A percentile compares a stretch with the other conserved stretches of the same genome.
Evolutionary conservation across 2,329 filamentous ascomycete genomes (phyloP).

Genomic region (Dactylella cylindrospora): DNA sequence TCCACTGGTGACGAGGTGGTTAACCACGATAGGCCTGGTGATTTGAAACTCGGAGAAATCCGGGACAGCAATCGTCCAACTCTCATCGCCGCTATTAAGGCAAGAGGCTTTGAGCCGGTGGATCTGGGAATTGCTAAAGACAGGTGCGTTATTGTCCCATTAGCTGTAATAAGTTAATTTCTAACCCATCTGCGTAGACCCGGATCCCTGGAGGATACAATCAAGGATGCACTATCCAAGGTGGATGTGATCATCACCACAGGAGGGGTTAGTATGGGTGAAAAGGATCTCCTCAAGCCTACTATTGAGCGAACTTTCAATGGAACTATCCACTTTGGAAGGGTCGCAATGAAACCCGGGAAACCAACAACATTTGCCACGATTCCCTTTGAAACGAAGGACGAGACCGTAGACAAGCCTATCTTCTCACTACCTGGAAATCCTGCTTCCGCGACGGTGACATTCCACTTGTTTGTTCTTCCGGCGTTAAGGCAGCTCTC

Average conservation of each 20-base stretch:
- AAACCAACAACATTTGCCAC: constrained; percentile 98
- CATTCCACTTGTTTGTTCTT: constrained; percentile 89
- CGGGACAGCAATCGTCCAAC: constrained; percentile 91
- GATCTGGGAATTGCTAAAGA: constrained; percentile 86
- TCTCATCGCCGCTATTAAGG: constrained; percentile 72
- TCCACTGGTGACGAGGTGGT: constrained; percentile 96
- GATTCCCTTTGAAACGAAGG: constrained; percentile 58
- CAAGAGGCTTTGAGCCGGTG: constrained; percentile 74
- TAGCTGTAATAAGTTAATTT: constrained; percentile 1
- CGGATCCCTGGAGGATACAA: constrained; percentile 71
- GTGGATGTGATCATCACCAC: constrained; percentile 86
- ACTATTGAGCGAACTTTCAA: constrained; percentile 88
- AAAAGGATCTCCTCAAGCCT: constrained; percentile 92
- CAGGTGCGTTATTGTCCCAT: constrained; percentile 53
- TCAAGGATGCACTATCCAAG: constrained; percentile 71
- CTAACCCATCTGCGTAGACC: constrained; percentile 50
- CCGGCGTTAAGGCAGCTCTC: constrained; percentile 77
- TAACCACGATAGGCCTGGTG: constrained; percentile 65
- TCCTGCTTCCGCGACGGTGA: constrained; percentile 87
- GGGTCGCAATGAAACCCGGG: constrained; percentile 95
- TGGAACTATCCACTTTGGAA: constrained; percentile 92
- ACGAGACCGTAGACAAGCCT: constrained; percentile 64
- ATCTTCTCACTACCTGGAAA: constrained; percentile 94
- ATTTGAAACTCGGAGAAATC: constrained; percentile 76
- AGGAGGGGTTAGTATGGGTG: constrained; percentile 95